These are phyloP conservation scores for Aureobasidium vineae DNA, from an alignment of 2,329 filamentous ascomycete species.

Conservation along the genomic window DNA sequence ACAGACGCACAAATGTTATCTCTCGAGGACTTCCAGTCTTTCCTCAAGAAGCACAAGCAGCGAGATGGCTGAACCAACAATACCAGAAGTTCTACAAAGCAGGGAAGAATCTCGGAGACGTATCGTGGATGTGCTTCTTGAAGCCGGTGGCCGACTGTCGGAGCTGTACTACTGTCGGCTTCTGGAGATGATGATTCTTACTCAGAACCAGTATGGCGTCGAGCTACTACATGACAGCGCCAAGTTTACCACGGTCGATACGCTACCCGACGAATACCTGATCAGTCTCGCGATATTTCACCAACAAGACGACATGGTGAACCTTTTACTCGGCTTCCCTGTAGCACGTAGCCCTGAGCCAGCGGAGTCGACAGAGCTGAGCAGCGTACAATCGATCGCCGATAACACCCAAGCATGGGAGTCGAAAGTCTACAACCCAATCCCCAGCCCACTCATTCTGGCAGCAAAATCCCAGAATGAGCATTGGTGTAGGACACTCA, in stretches of 20 bases:
- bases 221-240: background rate
- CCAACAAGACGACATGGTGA: constrained; percentile 13
- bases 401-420: background rate
- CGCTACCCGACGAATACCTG: constrained; percentile 10
- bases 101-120: background rate
- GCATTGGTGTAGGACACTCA: background rate
- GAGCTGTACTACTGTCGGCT: constrained; percentile 20
- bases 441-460: constrained; percentile 19
- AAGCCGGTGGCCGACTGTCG: constrained; percentile 13
- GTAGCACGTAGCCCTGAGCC: background rate
- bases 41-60: constrained; percentile 2
- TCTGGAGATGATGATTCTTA: constrained; percentile 22
- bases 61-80: background rate
- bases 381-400: background rate
- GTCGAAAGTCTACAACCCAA: constrained; percentile 10
- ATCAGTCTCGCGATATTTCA: constrained; percentile 19
- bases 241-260: background rate
- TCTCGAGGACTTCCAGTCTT: constrained; percentile 7
- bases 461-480: constrained; percentile 12
- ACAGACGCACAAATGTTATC: background rate
- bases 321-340: constrained; percentile 2
- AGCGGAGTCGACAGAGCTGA: background rate
- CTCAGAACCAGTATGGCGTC: constrained; percentile 3
- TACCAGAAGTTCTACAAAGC: background rate
- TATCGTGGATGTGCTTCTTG: constrained; percentile 11